phyloP scores from a whole-genome alignment of 2,329 filamentous ascomycete species.

The Colletotrichum brevisporum region DNA sequence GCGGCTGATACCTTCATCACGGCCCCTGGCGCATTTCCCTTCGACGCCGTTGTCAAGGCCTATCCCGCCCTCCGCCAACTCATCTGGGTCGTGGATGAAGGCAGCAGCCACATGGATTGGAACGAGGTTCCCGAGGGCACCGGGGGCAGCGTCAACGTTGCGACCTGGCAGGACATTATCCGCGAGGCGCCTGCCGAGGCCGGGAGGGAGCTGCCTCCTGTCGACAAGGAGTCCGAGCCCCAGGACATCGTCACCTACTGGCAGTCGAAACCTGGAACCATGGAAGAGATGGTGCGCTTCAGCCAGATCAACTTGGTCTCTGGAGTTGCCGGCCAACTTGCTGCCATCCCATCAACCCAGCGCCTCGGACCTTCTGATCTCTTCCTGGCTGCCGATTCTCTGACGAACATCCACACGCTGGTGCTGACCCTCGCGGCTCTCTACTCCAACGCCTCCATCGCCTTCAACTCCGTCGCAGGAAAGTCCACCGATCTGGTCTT shows the following conservation, averaged over 20 bases:
- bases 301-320: conserved; percentile 88
- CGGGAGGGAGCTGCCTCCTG: conserved; percentile 74
- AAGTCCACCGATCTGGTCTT: conserved; percentile 78
- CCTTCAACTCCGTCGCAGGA: conserved; percentile 89
- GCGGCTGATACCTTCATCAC: conserved; percentile 87
- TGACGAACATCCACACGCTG: conserved; percentile 85
- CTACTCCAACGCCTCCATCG: conserved; percentile 86
- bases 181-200: conserved; percentile 74
- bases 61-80: conserved; percentile 82
- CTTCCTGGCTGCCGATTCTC: conserved; percentile 86
- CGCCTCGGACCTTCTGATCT: conserved; percentile 82
- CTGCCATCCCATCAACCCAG: conserved; percentile 81
- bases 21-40: conserved; percentile 87
- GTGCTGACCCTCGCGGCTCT: conserved; percentile 85
- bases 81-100: conserved; percentile 93
- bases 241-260: conserved; percentile 77
- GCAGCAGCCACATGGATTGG: conserved; percentile 95
- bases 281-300: conserved; percentile 84
- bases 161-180: conserved; percentile 94
- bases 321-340: conserved; percentile 83
- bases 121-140: conserved; percentile 86
- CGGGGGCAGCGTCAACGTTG: conserved; percentile 81
- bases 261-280: conserved; percentile 65
- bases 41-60: conserved; percentile 78
- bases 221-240: conserved; percentile 67